Base-by-base conservation (phyloP, 73 alveolate genomes). In the Blepharisma japonicum region DNA sequence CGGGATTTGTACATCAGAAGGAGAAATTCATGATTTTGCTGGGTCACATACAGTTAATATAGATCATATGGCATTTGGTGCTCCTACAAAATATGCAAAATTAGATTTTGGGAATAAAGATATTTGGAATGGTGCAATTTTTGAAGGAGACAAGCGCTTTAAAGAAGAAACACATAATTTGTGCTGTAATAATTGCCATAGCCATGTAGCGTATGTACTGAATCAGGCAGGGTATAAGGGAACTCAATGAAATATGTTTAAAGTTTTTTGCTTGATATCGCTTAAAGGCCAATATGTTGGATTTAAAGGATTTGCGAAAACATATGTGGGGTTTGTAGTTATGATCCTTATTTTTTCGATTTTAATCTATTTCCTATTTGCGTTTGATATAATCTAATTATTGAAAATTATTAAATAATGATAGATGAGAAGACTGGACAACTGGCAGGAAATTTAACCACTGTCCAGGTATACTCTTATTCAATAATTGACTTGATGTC, bases 21-120 rank as follows among this genome's bases (percentile, higher is more conserved):
- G 99, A 1, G 79, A 82, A n/a, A 91, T 95, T 47, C 98, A 93
- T 83, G 99, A 95, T 61, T 95, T 95, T 78, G 92, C 98, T 2
- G 98, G 98, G 18, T 98, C 99, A 23, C 91, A 91, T 76, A 81
- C 54, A 51, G 87, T 95, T n/a, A 71, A 96, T 23, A 84, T 89
- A 18, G 99, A 95, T 78, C 94, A 95, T 51, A 83, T 95, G 88
- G 95, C 97, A 0, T 95, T 95, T 78, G 99, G 99, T n/a, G 82
- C 82, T 83, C 96, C 99, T 27, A 79, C 84, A 45, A 95, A 95
- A 84, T 82, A 86, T 80, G 91, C 88, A 38, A 83, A 55, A 27
- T 84, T 91, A 9, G 82, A 93, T 21, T 48, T 85, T 46, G 70
- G 38, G 45, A 90, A 86, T 48, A 51, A 68, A 23, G 77, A 11